Percentiles rank a stretch among this genome's conserved stretches.
These are phyloP conservation scores for Mucor saturninus DNA, from an alignment of 371 early-diverging fungal species.

Conservation along the genomic window DNA sequence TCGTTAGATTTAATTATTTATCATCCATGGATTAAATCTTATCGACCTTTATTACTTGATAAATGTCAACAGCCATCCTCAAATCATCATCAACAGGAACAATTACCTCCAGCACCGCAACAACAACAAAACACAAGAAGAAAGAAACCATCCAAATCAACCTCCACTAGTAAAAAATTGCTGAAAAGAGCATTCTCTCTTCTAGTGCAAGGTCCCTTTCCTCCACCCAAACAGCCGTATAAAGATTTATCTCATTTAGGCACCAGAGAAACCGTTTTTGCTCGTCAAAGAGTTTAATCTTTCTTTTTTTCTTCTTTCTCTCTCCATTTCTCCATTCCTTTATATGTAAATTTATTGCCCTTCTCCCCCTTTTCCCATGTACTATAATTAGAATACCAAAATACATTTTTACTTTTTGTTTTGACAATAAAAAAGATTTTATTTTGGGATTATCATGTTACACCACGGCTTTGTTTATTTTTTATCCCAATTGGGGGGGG, in stretches of 20 bases:
- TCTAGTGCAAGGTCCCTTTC: conserved; percentile 34
- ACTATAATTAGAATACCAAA: not conserved
- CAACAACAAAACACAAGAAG: not conserved
- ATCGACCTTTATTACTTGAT: conserved; percentile 20
- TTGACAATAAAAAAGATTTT: too few species aligned
- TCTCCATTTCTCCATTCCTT: not conserved
- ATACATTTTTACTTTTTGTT: not conserved
- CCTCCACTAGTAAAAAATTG: conserved; percentile 7
- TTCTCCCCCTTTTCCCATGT: not conserved
- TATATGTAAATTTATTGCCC: not conserved
- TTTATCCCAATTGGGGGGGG: too few species aligned
- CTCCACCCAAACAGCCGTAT: conserved; percentile 38
- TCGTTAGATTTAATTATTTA: conserved; percentile 48
- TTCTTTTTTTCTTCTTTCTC: not conserved
- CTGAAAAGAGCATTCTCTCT: conserved; percentile 15
- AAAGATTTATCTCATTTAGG: conserved; percentile 35
- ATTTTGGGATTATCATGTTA: too few species aligned
- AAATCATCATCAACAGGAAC: not conserved
- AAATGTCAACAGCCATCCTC: not conserved
- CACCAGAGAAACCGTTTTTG: conserved; percentile 28
- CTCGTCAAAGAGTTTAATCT: conserved; percentile 9
- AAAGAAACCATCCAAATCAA: not conserved
- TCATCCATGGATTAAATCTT: conserved; percentile 47
- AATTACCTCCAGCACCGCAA: not conserved
- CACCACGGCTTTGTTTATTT: too few species aligned